A percentile compares a stretch with the other conserved stretches of the same genome.
Evolutionary conservation across 2,329 filamentous ascomycete species (phyloP).

Genomic region (Colletotrichum sansevieriae): DNA sequence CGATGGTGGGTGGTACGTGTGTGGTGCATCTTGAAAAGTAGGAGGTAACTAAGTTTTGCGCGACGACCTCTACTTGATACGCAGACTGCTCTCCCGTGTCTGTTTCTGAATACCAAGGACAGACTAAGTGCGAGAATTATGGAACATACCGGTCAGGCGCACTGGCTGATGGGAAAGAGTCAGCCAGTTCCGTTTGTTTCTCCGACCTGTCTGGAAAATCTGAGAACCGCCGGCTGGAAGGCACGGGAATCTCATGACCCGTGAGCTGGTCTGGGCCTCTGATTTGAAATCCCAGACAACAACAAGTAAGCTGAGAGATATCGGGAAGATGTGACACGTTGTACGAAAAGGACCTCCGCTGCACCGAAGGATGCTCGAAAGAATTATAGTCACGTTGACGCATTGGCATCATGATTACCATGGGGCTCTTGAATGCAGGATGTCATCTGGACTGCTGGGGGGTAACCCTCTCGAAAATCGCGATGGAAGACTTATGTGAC

Average conservation of each 20-base stretch:
- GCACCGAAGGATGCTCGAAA: neutral
- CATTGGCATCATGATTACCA: neutral
- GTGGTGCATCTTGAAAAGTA: neutral
- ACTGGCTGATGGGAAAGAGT: neutral
- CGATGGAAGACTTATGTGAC: neutral
- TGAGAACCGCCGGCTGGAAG: neutral
- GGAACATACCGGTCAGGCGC: neutral
- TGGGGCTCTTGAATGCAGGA: neutral
- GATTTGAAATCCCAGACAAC: constrained; percentile 6
- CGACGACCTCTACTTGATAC: neutral
- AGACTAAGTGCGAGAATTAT: constrained; percentile 6
- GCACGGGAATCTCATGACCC: neutral
- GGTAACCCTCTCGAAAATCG: neutral
- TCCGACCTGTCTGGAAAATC: neutral
- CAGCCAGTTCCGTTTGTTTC: constrained; percentile 3
- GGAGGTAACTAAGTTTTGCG: neutral
- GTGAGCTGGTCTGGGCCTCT: neutral
- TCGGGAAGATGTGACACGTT: neutral
- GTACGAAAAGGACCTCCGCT: constrained; percentile 13
- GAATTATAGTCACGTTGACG: neutral
- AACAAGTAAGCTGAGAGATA: neutral
- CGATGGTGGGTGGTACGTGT: constrained; percentile 19
- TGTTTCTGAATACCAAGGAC: neutral
- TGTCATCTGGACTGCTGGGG: neutral
- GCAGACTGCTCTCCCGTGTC: neutral